Evolutionary conservation across 129 eudicot genomes (phyloP).

Genomic region (Chrysanthemum lavandulifolium): DNA sequence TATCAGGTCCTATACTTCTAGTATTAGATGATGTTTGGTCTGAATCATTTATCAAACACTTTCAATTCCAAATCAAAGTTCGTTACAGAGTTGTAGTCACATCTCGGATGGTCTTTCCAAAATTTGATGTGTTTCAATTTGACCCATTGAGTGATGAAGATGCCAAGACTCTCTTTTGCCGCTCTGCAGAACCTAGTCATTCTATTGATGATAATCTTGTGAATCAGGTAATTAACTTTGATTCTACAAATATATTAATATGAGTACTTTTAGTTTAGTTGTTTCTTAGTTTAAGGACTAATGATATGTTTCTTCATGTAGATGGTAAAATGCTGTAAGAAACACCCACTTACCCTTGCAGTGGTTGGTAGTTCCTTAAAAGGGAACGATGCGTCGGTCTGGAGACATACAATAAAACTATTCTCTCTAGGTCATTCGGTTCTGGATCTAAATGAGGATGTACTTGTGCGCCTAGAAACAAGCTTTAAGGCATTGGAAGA

Average conservation of each 20-base stretch:
- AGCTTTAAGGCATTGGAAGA: slow-evolving; percentile 39
- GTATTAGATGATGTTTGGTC: slow-evolving; percentile 45
- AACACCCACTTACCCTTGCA: slow-evolving; percentile 42
- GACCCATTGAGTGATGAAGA: slow-evolving; percentile 26
- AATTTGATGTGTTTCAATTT: slow-evolving; percentile 5
- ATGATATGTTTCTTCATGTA: not conserved
- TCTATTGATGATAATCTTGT: slow-evolving; percentile 1
- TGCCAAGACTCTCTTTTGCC: slow-evolving; percentile 21
- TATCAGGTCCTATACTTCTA: slow-evolving; percentile 30
- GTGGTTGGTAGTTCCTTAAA: slow-evolving; percentile 43
- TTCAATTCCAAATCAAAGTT: not conserved
- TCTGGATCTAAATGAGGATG: slow-evolving; percentile 24
- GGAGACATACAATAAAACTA: no score
- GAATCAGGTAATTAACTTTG: slow-evolving; percentile 11
- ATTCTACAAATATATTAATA: no score
- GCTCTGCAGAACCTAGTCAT: slow-evolving; percentile 13
- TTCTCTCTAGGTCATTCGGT: slow-evolving; percentile 24
- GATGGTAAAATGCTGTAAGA: slow-evolving; percentile 43
- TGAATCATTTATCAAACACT: slow-evolving; percentile 16
- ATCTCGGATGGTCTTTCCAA: slow-evolving; percentile 2
- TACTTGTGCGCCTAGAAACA: slow-evolving; percentile 30
- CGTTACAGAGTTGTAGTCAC: slow-evolving; percentile 29
- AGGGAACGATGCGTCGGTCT: slow-evolving; percentile 20
- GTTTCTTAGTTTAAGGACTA: no score
- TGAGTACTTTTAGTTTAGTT: no score